Evolutionary conservation across 345 rosid species (phyloP), one percentile per base, ranked within the genome.

Genomic region (Bruguiera gymnorhiza): DNA sequence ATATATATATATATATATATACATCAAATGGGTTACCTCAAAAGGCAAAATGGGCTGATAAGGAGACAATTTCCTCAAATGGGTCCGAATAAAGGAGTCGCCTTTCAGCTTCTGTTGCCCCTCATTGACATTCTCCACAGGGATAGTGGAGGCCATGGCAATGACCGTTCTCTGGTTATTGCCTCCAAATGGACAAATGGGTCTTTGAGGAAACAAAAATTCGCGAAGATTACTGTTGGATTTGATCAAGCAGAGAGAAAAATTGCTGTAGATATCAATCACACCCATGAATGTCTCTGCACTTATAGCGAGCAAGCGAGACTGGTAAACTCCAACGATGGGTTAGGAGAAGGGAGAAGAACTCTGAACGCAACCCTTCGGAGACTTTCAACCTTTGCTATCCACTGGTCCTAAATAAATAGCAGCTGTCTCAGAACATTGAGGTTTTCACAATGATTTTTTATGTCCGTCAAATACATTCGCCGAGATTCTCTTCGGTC

Each of bases 11-110:
- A 24, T 24, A 24, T 24, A 24, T 24, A 24, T 24, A 13, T 26
- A 20, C 8, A 26, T 11, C 15, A 31, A 67, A 55, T 31, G 31
- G 52, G 4, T 27, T 29, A 92, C 99, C 99, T 95, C 99, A 74
- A 90, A 88, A 67, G 99, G 98, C 70, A 95, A 69, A 75, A 95
- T 95, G 62, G 98, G 87, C 58, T 95, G 96, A 76, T 95, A 92
- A 66, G 99, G 86, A 51, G 96, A 78, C 78, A 95, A 56, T 21
- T 84, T 75, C 65, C 83, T 86, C 92, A 95, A 80, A 84, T 92
- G 97, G 52, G 86, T 75, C 67, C 98, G 91, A 73, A 95, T 85
- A 64, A 92, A 95, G 27, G 93, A 84, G 68, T 87, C 97, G 11
- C 96, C 92, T n/a, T 84, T 81, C 66, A 81, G 31, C 67, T 68